Evolutionary conservation across 2,329 filamentous ascomycete genomes (phyloP), one percentile per base, ranked within the genome.

Genomic region (Phaeoacremonium minimum): DNA sequence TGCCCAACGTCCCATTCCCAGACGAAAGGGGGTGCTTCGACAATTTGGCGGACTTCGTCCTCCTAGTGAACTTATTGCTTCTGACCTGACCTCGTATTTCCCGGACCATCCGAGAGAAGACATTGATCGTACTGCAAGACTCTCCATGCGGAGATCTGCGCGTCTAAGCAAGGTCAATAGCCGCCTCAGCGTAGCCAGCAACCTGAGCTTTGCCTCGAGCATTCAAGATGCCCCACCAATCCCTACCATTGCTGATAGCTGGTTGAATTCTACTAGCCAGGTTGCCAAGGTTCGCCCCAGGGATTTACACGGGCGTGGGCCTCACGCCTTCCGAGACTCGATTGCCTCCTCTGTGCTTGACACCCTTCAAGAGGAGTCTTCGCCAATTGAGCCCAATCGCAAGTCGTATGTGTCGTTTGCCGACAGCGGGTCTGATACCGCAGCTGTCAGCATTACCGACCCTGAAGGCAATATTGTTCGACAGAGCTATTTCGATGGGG

Each of bases 71-170:
- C 77, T 98, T 57, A 98, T 98, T 55, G 91, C 91, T 17, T 95
- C 93, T 15, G 93, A 98, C 56, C 70, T 98, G 41, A 93, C 88
- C 2, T 95, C 90, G 0, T 98, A 97, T 69, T 98, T 98, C 72
- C 93, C 93, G 0, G 89, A 95, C 53, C 91, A 97, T 52, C 82
- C 90, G 33, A 83, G 87, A 38, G 90, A 95, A 56, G 88, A 95
- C 50, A 96, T 98, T 56, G 93, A 97, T 60, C 85, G 89, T 49
- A 97, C 93, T 1, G 90, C 95, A 44, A 85, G 93, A 33, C 78
- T 96, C 62, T 96, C 91, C 1, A 85, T 96, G 60, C 80, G 91
- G 48, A 79, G 93, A 48, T 97, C 91, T 28, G 87, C 87, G 36
- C 85, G 93, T 36, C 73, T 97, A 45, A 97, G 91, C 66, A 87